These are phyloP conservation scores for Beauveria varroae DNA, from an alignment of 2,329 filamentous ascomycete genomes.

Conservation along the genomic window DNA sequence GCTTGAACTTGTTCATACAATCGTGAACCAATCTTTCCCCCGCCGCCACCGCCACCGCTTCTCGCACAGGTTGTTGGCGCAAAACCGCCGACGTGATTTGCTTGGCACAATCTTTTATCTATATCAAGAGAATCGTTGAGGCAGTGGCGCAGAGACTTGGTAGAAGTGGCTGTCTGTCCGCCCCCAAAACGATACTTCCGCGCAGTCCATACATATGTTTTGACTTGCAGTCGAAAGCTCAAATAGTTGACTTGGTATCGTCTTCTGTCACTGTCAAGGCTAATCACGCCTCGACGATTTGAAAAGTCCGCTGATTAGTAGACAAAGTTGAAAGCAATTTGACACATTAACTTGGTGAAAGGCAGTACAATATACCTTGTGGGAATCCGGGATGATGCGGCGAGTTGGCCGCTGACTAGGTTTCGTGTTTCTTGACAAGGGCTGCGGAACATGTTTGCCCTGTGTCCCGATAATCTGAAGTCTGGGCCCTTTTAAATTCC, in stretches of 20 bases:
- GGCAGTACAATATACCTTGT: background rate
- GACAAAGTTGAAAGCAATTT: too few relatives aligned
- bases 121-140: background rate
- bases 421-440: background rate
- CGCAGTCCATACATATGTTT: background rate
- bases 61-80: slow-evolving; percentile 2
- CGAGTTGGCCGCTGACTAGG: background rate
- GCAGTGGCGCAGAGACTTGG: background rate
- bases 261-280: background rate
- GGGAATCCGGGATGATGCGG: background rate
- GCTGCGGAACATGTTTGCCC: background rate
- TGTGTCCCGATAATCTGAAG: background rate
- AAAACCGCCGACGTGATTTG: background rate
- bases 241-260: background rate
- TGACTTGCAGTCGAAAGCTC: background rate
- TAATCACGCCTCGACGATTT: background rate
- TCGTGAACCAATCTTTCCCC: background rate
- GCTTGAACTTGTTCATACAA: background rate
- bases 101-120: background rate
- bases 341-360: too few relatives aligned
- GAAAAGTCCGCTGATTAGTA: too few relatives aligned
- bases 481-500: background rate
- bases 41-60: slow-evolving; percentile 8
- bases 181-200: background rate
- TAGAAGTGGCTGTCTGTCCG: background rate